Evolutionary conservation across 1,284 basidiomycete species (phyloP), one percentile per base, ranked within the genome.

Genomic region (Filobasidium uniguttulatum): DNA sequence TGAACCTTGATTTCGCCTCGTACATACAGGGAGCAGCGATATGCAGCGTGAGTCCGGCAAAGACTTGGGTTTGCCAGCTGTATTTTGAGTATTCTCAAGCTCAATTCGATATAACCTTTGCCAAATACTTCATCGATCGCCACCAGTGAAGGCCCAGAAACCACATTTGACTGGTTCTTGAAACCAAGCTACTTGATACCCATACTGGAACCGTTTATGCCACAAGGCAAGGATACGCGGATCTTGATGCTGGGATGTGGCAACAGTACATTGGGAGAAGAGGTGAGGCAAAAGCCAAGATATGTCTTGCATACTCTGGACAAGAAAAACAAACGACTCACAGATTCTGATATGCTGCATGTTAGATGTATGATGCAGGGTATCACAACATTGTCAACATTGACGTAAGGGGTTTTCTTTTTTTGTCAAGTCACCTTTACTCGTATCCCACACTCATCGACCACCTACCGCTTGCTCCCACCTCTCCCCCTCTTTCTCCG

Each of bases 171-270:
- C 70, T 93, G 72, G 71, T 69, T 69, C 50, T 56, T 71, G 28
- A 56, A 63, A 29, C 66, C 69, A 0, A 54, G 58, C 23, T 68
- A 68, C 51, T 60, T 69, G 9, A 50, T 69, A 12, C 68, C 65
- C 14, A 51, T 69, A 33, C 59, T 69, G 25, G 59, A 60, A 29
- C 58, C 60, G 17, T 44, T 41, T 28, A 19, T 67, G 5, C 62
- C 58, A 3, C 38, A 46, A 23, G 61, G 79, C 52, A 83, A 78
- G 62, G 65, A 67, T 3, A 74, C 81, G 1, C 71, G 76, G 26
- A 84, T 93, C 56, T 67, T 91, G 52, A 86, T 93, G 78, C 77
- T 94, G 7, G 89, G 89, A 43, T 93, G 89, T 62, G 89, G 89
- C 5, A 93, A 91, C 67, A 87, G 85, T 3, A 81, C 70, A 48